Evolutionary conservation across 2,329 filamentous ascomycete genomes (phyloP), one percentile per base, ranked within the genome.

Genomic region (Exophiala viscosa): DNA sequence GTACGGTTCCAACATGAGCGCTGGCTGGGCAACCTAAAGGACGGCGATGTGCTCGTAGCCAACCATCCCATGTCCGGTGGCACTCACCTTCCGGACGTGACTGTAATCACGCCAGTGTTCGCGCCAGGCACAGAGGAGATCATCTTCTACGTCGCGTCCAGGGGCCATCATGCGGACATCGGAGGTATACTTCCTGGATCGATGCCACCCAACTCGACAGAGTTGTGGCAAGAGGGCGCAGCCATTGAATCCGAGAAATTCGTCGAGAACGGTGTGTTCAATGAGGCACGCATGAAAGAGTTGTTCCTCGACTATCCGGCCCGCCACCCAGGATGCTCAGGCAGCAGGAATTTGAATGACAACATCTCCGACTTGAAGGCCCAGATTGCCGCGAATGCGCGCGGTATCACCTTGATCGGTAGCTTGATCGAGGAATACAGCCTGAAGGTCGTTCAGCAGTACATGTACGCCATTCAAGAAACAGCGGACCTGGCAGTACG

Each of bases 1-100:
- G 87, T 92, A 1, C 78, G 81, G 52, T 87, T 87, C 43, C 88
- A 92, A 70, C 85, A 87, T 3, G 79, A 87, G 61, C 85, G 88
- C 34, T 90, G 86, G 86, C 77, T 80, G 60, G 86, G 84, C 13
- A 86, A 83, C 59, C 72, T 91, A 28, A 84, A 86, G 60, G 82
- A 79, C 42, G 88, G 88, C 18, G 88, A 92, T 66, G 87, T 90
- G 0, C 78, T 92, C 41, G 84, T 90, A 5, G 85, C 86, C 0
- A 92, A 92, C 61, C 87, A 90, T 63, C 88, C 87, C 0, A 85
- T 86, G 64, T 89, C 83, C 62, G 88, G 88, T 14, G 88, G 88
- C 18, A 91, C 87, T 0, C 88, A 91, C 73, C 70, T 91, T 17
- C 87, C 87, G 0, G 87, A 91, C 62, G 85, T 91, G 45, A 90